Conservation (phyloP, 2,329 filamentous ascomycete species). For the Calonectria hawksworthii region DNA sequence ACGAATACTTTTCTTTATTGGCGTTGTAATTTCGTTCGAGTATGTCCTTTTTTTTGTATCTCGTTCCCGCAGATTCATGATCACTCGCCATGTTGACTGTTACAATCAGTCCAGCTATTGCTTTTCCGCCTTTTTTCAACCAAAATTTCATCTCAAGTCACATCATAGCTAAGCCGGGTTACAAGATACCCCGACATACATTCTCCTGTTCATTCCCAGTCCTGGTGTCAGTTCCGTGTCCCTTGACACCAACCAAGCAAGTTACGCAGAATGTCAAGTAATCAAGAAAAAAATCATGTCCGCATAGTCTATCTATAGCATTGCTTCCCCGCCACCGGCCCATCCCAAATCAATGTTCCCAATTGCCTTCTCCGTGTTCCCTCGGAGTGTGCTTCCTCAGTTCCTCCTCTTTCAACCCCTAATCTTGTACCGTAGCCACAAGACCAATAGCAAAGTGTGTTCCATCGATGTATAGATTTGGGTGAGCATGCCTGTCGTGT, state of each 20-base stretch:
- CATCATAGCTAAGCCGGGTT: neutral
- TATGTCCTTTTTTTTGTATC: neutral
- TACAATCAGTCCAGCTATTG: neutral
- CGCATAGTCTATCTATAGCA: conserved; percentile 35
- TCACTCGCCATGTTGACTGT: neutral
- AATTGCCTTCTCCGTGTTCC: neutral
- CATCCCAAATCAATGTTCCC: neutral
- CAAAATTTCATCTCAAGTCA: neutral
- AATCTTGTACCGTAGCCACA: conserved; percentile 6
- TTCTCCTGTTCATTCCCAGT: neutral
- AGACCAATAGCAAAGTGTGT: neutral
- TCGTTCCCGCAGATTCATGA: neutral
- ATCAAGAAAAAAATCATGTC: conserved; percentile 28
- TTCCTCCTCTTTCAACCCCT: conserved; percentile 2
- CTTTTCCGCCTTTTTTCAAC: neutral
- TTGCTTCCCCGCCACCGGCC: neutral
- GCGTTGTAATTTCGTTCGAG: conserved; percentile 6
- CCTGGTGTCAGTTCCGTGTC: neutral
- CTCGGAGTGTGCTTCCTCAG: conserved; percentile 8
- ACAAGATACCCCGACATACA: neutral
- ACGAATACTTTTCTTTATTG: neutral
- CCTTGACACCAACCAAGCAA: neutral
- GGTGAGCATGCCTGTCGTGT: conserved; percentile 10
- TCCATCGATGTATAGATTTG: conserved; percentile 17
- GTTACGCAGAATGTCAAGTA: neutral